Base-by-base conservation (phyloP, 2,329 filamentous ascomycete genomes). In the Aspergillus pseudotamarii region DNA sequence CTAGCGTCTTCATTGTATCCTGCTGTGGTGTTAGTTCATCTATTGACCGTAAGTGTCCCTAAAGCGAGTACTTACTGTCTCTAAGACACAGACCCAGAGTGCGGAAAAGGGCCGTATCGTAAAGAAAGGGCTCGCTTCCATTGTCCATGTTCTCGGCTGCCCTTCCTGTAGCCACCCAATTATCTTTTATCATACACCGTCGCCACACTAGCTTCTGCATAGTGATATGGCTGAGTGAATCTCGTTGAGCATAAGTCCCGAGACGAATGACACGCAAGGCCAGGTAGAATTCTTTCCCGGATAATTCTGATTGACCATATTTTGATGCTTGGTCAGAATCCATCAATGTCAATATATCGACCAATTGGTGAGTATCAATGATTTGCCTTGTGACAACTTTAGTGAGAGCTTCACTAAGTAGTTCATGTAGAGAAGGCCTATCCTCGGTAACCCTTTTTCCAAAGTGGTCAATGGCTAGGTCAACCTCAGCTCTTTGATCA, bases 161-260 rank as follows among this genome's bases (percentile, higher is more conserved):
- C 68, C 92, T 88, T 73, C 95, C 94, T 73, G 96, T 86, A 63
- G 82, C 83, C 30, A 85, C 82, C 95, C 95, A 99, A 73, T 97
- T 88, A 75, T 97, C 94, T 57, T 89, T 88, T 68, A 94, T 85
- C 72, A 91, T 91, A 65, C 93, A 90, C 59, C 95, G 88, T 73
- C 95, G 90, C 95, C 95, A 99, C 66, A 98, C 91, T 30, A 76
- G 61, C 43, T 74, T 75, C 6, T 71, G 72, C 51, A 76, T 61
- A 34, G 73, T 68, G 55, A 62, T 62, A 57, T 69, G 50, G 51
- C 72, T 73, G 14, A 66, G 66, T 12, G 69, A 67, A 82, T 88
- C 67, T 80, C 82, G 70, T 76, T 83, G 70, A 83, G 84, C 68
- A 80, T 87, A 73, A 81, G 84, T 76, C 81, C 84, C 71, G 80